Base-by-base conservation (phyloP, 805 yeast genomes). In the Schwanniomyces occidentalis region DNA sequence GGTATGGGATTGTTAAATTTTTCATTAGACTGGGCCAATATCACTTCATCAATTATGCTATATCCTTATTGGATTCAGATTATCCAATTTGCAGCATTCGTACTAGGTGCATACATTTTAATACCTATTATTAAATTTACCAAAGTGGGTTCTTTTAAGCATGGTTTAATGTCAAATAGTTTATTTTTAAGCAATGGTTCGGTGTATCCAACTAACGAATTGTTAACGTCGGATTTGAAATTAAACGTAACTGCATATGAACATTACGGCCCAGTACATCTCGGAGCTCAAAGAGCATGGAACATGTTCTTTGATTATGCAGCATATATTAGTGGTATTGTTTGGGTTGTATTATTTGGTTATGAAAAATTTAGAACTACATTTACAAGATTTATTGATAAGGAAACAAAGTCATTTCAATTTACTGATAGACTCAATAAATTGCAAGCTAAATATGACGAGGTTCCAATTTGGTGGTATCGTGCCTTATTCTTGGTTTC, bases 281-380 rank as follows among this genome's bases (percentile, higher is more conserved):
- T 69, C 30, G 75, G 75, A 0, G 58, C 70, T 4, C 75, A 71
- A 46, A 47, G 71, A 28, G 61, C 69, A 1, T 64, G 73, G 66
- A 65, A 65, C 45, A 71, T 69, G 45, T 69, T 71, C 28, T 71
- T 71, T 41, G 76, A 69, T 41, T 71, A 66, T 40, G 75, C 75
- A 0, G 69, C 75, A 0, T 71, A 69, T 40, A 45, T 61, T 0
- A 64, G 73, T 38, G 75, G 75, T 1, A 40, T 70, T 8, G 49
- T 58, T 2, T 71, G 75, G 74, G 59, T 70, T 9, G 41, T 51
- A 5, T 41, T 58, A 5, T 62, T 62, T 40, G 63, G 65, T 2
- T 60, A 39, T 26, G 46, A 42, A 21, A 44, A 46, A 24, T 41
- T 56, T 32, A 35, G 26, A 12, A 32, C n/a, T 12, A 47, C 58